phyloP scores from a whole-genome alignment of 345 rosid species.

The Hypericum perforatum region DNA sequence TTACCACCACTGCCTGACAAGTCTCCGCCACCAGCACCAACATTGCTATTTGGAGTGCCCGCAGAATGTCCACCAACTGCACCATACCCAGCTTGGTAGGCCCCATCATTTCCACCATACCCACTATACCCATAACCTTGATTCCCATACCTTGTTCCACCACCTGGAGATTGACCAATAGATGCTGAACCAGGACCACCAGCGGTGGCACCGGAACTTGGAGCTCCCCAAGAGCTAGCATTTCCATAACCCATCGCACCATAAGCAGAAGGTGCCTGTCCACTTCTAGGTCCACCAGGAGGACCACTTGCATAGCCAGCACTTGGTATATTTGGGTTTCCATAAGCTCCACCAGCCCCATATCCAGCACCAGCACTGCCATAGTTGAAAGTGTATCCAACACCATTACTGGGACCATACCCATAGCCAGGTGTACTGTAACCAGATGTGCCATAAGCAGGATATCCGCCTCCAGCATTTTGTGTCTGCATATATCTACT shows the following conservation, averaged over 20 bases:
- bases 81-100: slow-evolving; percentile 63
- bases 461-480: slow-evolving; percentile 49
- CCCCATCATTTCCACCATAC: slow-evolving; percentile 65
- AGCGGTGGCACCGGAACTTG: slow-evolving; percentile 29
- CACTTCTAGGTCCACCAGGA: slow-evolving; percentile 53
- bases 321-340: slow-evolving; percentile 57
- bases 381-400: slow-evolving; percentile 57
- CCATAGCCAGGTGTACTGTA: slow-evolving; percentile 68
- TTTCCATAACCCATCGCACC: slow-evolving; percentile 78
- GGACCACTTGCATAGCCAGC: slow-evolving; percentile 83
- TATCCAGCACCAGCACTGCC: too few species aligned
- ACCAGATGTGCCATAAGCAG: slow-evolving; percentile 78
- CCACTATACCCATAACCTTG: slow-evolving; percentile 84
- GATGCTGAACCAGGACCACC: slow-evolving; percentile 53
- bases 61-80: slow-evolving; percentile 73
- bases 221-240: slow-evolving; percentile 61
- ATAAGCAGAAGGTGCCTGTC: slow-evolving; percentile 75
- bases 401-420: slow-evolving; percentile 66
- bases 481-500: slow-evolving; percentile 77
- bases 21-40: slow-evolving; percentile 46
- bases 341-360: slow-evolving; percentile 47
- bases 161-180: slow-evolving; percentile 63
- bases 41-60: slow-evolving; percentile 40
- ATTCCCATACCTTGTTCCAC: slow-evolving; percentile 59
- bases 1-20: slow-evolving; percentile 43